Conservation (phyloP, 2,329 filamentous ascomycete species). For the Purpureocillium lavendulum region DNA sequence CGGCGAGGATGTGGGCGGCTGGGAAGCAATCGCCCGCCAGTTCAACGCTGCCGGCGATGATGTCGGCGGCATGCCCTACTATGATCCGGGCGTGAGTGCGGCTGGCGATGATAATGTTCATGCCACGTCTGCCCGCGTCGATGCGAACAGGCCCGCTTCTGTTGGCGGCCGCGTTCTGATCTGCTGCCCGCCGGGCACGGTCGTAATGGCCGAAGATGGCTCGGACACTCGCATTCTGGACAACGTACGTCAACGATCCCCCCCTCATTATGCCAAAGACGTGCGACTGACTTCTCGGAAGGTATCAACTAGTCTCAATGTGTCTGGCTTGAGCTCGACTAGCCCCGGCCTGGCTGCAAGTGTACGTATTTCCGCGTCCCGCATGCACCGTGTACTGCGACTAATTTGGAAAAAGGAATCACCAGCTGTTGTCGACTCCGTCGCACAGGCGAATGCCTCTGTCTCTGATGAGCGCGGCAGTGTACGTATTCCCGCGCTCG, state of each 20-base stretch:
- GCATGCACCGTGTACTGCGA: not conserved
- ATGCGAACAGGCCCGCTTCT: not conserved
- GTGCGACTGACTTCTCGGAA: constrained; percentile 12
- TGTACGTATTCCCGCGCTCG: not conserved
- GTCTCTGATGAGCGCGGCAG: not conserved
- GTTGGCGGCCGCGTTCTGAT: not conserved
- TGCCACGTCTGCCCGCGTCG: not conserved
- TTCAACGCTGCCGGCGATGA: not conserved
- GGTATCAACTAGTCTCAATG: constrained; percentile 7
- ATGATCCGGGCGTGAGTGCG: not conserved
- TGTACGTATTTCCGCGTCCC: constrained; percentile 6
- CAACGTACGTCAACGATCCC: constrained; percentile 8
- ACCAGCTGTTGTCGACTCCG: not conserved
- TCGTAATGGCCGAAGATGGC: not conserved
- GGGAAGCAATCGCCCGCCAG: constrained; percentile 2
- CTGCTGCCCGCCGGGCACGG: not conserved
- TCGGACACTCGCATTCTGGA: constrained; percentile 1
- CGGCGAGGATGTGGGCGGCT: not conserved
- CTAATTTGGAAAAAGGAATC: constrained; percentile 11
- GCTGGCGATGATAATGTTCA: not conserved
- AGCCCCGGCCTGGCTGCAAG: constrained; percentile 1
- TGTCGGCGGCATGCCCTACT: constrained; percentile 1
- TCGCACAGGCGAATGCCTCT: too few relatives aligned
- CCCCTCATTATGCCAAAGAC: not conserved
- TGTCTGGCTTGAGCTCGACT: not conserved